phyloP scores from a whole-genome alignment of 2,329 filamentous ascomycete genomes.

The Talaromyces pinophilus region DNA sequence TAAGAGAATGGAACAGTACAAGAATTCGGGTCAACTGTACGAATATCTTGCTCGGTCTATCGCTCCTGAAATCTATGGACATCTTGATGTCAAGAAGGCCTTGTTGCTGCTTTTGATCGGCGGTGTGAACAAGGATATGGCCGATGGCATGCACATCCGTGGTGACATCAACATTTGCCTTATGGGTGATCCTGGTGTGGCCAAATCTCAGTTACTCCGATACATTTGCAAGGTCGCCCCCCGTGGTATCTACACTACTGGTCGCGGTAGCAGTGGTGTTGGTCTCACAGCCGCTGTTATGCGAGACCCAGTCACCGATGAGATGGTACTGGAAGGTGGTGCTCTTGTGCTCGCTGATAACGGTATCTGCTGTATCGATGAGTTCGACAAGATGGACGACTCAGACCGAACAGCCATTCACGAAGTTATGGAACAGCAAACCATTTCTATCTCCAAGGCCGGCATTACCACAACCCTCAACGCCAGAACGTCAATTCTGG shows the following conservation, averaged over 20 bases:
- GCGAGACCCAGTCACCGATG: conserved; percentile 75
- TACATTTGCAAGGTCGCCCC: conserved; percentile 98
- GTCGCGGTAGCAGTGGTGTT: conserved; percentile 77
- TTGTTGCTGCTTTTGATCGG: conserved; percentile 93
- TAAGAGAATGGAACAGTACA: conserved; percentile 80
- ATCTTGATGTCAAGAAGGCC: conserved; percentile 97
- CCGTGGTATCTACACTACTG: conserved; percentile 81
- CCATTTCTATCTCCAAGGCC: conserved; percentile 81
- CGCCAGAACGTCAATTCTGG: conserved; percentile 91
- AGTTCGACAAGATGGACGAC: conserved; percentile 75
- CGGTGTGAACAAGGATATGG: conserved; percentile 94
- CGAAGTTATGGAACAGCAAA: conserved; percentile 88
- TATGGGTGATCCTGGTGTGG: conserved; percentile 99
- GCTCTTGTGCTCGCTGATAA: conserved; percentile 78
- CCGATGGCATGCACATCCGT: conserved; percentile 97
- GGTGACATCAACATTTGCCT: conserved; percentile 98
- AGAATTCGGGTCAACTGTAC: conserved; percentile 86
- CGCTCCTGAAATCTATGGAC: conserved; percentile 94
- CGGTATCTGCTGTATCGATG: conserved; percentile 61
- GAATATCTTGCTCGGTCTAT: conserved; percentile 95
- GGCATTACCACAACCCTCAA: conserved; percentile 97
- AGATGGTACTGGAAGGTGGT: conserved; percentile 77
- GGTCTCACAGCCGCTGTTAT: conserved; percentile 81
- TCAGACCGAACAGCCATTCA: conserved; percentile 76
- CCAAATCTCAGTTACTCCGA: conserved; percentile 96